Evolutionary conservation across 495 filamentous ascomycete genomes (phyloP).

Genomic region (Jackrogersella multiformis): DNA sequence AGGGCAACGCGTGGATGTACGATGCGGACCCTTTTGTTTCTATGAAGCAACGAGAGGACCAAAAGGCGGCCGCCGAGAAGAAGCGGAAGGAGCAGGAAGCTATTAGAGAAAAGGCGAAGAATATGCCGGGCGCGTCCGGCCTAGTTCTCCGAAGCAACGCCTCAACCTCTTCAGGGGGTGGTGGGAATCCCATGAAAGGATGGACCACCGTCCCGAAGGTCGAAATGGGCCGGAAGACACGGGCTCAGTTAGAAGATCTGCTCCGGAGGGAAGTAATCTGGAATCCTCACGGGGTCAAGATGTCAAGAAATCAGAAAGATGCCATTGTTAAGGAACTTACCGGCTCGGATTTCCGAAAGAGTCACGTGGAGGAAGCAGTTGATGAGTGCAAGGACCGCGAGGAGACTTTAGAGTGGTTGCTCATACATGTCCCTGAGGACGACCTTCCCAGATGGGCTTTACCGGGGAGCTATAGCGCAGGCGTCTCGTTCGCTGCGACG

Average conservation of each 20-base stretch:
- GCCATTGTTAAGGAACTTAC: conserved; percentile 77
- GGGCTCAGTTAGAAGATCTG: conserved; percentile 79
- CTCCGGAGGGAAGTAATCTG: conserved; percentile 80
- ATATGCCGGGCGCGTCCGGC: conserved; percentile 57
- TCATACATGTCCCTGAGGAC: conserved; percentile 96
- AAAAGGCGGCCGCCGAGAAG: conserved; percentile 74
- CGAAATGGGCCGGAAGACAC: conserved; percentile 84
- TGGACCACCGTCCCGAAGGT: conserved; percentile 90
- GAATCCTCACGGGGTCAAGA: conserved; percentile 79
- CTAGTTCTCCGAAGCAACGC: conserved; percentile 51
- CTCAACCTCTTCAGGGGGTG: conserved; percentile 32
- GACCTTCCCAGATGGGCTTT: conserved; percentile 90
- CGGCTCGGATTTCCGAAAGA: conserved; percentile 80
- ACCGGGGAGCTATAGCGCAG: conserved; percentile 88
- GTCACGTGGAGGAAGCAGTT: conserved; percentile 88
- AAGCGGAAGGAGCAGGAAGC: conserved; percentile 71
- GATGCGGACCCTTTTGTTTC: conserved; percentile 92
- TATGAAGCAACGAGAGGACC: conserved; percentile 78
- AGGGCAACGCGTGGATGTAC: conserved; percentile 89
- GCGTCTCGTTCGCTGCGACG: conserved; percentile 80
- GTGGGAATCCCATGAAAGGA: conserved; percentile 64
- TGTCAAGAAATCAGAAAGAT: conserved; percentile 64
- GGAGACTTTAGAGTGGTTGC: conserved; percentile 88
- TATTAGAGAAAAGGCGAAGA: conserved; percentile 68
- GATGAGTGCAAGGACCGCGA: conserved; percentile 90